Base-by-base conservation (phyloP, 495 filamentous ascomycete species). In the Copromyces sp. region DNA sequence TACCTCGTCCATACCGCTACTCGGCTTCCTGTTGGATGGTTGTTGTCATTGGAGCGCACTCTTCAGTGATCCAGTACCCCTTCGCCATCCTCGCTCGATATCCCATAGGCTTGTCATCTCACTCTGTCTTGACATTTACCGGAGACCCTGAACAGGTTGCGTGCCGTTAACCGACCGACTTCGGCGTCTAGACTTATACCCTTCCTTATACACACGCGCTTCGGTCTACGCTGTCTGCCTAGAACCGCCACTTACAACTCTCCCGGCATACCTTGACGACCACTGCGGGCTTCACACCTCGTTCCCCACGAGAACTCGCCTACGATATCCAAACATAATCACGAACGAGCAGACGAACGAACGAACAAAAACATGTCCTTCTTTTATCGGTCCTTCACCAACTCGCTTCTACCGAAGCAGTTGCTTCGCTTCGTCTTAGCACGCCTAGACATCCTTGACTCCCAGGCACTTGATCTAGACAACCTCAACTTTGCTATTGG, bases 381-480 rank as follows among this genome's bases (percentile, higher is more conserved):
- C 68, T 90, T 86, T 77, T 91, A 95, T 78, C 81, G 91, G 78
- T 89, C 91, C 65, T 93, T 86, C 68, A 74, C 80, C 74, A 80
- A 74, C 72, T 86, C 91, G 44, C 91, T 88, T 75, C 89, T 95
- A 82, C 91, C 93, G 82, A 94, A 94, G 84, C 88, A 90, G 76
- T 83, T 95, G 71, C 85, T 97, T 68, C 89, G 91, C 74, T 96
- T 94, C 80, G 92, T 89, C 35, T 82, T 98, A 38, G 91, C 91
- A 5, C 89, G 91, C 71, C 81, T 95, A 47, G 93, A 94, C 70
- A 80, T 97, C 37, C 86, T 98, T 37, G 94, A 98, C 76, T 90
- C 90, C 38, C 89, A 94, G 76, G 89, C 90, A 3, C 77, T 97
- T 45, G 92, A 97, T 74, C 84, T 91, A 38, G 92, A 94, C 68